A percentile compares a stretch with the other conserved stretches of the same genome.
phyloP scores from a whole-genome alignment of 2,329 filamentous ascomycete genomes.

The Pseudocercospora ulei region DNA sequence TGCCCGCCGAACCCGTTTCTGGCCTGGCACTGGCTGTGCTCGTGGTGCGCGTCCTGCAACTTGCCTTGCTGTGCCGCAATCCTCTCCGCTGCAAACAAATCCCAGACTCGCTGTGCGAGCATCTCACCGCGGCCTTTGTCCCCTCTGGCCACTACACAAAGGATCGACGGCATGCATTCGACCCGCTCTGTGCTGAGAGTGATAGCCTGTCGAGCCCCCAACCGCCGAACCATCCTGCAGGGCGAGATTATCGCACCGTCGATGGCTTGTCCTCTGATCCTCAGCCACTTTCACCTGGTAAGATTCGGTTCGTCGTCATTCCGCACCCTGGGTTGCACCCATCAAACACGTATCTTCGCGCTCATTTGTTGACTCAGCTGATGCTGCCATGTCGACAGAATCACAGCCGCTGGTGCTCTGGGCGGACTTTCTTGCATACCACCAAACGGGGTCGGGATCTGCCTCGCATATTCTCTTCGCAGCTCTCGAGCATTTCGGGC shows the following conservation, averaged over 20 bases:
- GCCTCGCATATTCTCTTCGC: conserved; percentile 18
- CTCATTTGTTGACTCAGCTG: conserved; percentile 16
- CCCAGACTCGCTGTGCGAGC: conserved; percentile 3
- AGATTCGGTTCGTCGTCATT: conserved; percentile 14
- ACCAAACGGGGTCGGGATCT: conserved; percentile 14
- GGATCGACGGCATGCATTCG: conserved; percentile 20
- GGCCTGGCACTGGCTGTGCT: conserved; percentile 9
- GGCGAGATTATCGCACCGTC: conserved; percentile 10
- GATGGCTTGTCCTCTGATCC: conserved; percentile 16
- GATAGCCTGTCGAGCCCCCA: conserved; percentile 9
- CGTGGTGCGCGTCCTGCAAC: conserved; percentile 8
- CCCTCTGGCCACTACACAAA: conserved; percentile 2
- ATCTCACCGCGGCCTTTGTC: conserved; percentile 13
- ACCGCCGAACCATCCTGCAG: conserved; percentile 12
- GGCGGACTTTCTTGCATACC: conserved; percentile 12
- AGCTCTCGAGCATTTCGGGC: conserved; percentile 14
- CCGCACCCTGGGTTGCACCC: conserved; percentile 8
- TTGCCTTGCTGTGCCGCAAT: conserved; percentile 7
- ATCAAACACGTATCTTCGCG: conserved; percentile 8
- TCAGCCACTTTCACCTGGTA: conserved; percentile 14
- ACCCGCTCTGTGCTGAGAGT: conserved; percentile 16
- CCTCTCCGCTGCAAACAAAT: conserved; percentile 11
- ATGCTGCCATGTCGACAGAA: conserved; percentile 13
- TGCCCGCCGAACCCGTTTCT: conserved; percentile 10
- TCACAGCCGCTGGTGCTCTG: conserved; percentile 13